phyloP scores from a whole-genome alignment of 768 basidiomycete species.

The Russula lepida region DNA sequence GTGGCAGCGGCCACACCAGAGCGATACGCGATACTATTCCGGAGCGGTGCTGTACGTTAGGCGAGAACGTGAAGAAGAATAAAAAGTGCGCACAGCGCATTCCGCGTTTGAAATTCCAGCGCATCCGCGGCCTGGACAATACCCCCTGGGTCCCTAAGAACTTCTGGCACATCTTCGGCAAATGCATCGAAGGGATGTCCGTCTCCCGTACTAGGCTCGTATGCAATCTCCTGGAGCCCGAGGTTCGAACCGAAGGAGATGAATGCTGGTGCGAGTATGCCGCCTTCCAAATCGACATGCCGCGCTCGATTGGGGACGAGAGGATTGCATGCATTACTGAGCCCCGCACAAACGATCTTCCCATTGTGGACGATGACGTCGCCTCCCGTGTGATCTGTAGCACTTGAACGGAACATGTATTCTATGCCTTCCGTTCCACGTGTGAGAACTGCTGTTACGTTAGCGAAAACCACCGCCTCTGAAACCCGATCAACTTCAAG shows the following conservation, averaged over 20 bases:
- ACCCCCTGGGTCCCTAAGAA: conserved; percentile 36
- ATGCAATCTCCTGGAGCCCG: conserved; percentile 56
- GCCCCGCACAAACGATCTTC: conserved; percentile 39
- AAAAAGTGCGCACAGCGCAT: conserved; percentile 25
- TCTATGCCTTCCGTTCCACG: conserved; percentile 8
- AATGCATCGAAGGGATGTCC: conserved; percentile 47
- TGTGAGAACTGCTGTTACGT: conserved; percentile 38
- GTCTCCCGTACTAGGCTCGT: conserved; percentile 53
- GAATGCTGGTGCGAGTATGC: conserved; percentile 52
- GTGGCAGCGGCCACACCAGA: conserved; percentile 38
- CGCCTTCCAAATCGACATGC: conserved; percentile 53
- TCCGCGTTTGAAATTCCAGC: conserved; percentile 38
- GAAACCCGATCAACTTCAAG: conserved; percentile 34
- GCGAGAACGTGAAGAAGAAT: not conserved
- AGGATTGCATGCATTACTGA: conserved; percentile 19
- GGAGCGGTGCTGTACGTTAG: not conserved
- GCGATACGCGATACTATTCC: conserved; percentile 37
- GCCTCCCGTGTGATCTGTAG: conserved; percentile 13
- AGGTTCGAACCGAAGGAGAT: conserved; percentile 54
- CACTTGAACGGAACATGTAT: conserved; percentile 16
- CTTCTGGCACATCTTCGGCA: conserved; percentile 32
- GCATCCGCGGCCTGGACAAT: conserved; percentile 59
- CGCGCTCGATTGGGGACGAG: conserved; percentile 4
- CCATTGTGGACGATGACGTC: conserved; percentile 48
- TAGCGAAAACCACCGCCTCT: conserved; percentile 41